A percentile compares a stretch with the other conserved stretches of the same genome.
phyloP scores from a whole-genome alignment of 768 basidiomycete genomes.

The Rhizopogon vesiculosus region DNA sequence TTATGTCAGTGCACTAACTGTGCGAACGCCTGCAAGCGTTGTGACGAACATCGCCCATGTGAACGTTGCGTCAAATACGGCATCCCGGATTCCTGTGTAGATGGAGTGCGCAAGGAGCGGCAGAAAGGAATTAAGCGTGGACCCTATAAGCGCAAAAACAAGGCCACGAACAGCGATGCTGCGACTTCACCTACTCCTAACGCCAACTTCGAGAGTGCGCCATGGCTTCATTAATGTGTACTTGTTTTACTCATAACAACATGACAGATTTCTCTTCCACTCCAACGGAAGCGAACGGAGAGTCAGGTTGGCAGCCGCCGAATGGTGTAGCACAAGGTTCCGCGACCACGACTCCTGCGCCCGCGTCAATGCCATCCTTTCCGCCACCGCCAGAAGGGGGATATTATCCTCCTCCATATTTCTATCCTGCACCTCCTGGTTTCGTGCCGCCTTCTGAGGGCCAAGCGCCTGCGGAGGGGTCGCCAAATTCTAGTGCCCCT shows the following conservation, averaged over 20 bases:
- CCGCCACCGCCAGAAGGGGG: conserved; percentile 36
- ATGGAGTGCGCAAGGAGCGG: conserved; percentile 61
- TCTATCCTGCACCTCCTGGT: conserved; percentile 36
- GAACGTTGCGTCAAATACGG: conserved; percentile 63
- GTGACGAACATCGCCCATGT: conserved; percentile 57
- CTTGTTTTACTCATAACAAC: conserved; percentile 8
- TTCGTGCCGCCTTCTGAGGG: conserved; percentile 36
- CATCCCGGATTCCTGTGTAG: conserved; percentile 49
- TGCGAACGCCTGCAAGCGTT: conserved; percentile 53
- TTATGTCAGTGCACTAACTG: conserved; percentile 49
- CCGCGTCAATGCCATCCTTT: conserved; percentile 22
- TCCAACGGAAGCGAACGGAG: conserved; percentile 11
- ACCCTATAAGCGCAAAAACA: conserved; percentile 52
- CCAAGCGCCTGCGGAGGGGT: conserved; percentile 26
- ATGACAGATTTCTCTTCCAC: conserved; percentile 9
- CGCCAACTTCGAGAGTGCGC: background rate
- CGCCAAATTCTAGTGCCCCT: conserved; percentile 23
- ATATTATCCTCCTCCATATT: conserved; percentile 29
- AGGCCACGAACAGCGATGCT: conserved; percentile 18
- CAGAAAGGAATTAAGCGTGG: conserved; percentile 57
- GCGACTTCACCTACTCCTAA: conserved; percentile 15
- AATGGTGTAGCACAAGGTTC: conserved; percentile 16
- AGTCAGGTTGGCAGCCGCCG: conserved; percentile 29
- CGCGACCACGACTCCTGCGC: conserved; percentile 11
- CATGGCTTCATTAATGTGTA: background rate